Conservation (phyloP, 108 stramenopile genomes). For the Thalassiosira profunda region DNA sequence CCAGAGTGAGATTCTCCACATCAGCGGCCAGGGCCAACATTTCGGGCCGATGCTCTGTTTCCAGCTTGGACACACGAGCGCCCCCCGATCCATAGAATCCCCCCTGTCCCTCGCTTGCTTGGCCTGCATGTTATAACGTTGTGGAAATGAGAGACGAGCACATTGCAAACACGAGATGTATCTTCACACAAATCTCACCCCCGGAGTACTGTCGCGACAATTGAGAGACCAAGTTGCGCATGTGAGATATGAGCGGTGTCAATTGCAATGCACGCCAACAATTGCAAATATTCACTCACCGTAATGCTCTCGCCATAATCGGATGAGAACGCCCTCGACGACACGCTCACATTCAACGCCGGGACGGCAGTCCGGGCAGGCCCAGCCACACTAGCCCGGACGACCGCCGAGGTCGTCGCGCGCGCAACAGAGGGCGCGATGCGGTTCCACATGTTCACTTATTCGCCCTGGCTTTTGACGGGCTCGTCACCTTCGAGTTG, state of each 20-base stretch:
- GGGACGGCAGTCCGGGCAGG: neutral
- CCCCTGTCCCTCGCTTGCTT: slow-evolving; percentile 78
- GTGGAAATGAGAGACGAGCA: neutral
- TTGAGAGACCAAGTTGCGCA: too few species aligned
- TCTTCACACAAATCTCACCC: too few species aligned
- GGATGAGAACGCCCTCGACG: slow-evolving; percentile 12
- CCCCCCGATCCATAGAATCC: slow-evolving; percentile 84
- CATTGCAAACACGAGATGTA: neutral
- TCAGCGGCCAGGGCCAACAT: slow-evolving; percentile 66
- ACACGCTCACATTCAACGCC: neutral
- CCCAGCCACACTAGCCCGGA: too few species aligned
- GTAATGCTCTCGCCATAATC: slow-evolving; percentile 35
- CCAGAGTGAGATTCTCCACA: slow-evolving; percentile 53
- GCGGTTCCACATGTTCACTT: too few species aligned
- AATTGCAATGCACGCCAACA: too few species aligned
- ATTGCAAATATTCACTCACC: too few species aligned
- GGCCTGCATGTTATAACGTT: slow-evolving; percentile 63
- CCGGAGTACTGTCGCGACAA: neutral
- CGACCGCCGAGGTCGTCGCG: too few species aligned
- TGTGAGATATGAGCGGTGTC: too few species aligned
- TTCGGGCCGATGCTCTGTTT: slow-evolving; percentile 49
- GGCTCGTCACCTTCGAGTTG: too few species aligned
- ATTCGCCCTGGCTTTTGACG: too few species aligned
- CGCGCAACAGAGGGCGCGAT: too few species aligned
- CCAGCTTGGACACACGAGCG: slow-evolving; percentile 44